These are phyloP conservation scores for Monoraphidium neglectum DNA, from an alignment of 139 green algal species.

Conservation along the genomic window DNA sequence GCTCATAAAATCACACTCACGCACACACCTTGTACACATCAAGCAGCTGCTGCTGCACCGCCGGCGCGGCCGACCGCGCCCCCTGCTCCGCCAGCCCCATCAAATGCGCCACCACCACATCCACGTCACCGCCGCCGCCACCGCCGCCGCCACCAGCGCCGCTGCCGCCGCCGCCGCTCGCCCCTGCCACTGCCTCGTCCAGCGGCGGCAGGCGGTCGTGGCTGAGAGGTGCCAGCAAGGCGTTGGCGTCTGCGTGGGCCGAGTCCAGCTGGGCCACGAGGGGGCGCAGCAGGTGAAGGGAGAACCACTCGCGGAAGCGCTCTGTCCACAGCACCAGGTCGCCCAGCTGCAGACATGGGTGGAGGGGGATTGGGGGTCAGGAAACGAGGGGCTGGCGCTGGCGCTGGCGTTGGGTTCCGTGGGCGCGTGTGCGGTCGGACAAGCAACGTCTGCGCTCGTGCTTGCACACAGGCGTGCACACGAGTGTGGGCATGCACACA, in stretches of 20 bases:
- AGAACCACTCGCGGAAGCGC: slow-evolving; percentile 71
- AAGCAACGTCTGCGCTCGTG: no score
- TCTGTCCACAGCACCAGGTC: slow-evolving; percentile 37
- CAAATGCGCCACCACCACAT: no score
- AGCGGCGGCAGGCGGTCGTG: slow-evolving; percentile 41
- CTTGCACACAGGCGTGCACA: no score
- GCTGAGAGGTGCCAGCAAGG: slow-evolving; percentile 32
- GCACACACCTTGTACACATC: neutral
- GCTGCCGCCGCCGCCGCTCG: neutral
- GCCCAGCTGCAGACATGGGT: slow-evolving; percentile 5
- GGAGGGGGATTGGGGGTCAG: no score
- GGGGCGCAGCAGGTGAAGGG: slow-evolving; percentile 57
- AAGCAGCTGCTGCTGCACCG: neutral
- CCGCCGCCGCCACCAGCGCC: slow-evolving; percentile 6
- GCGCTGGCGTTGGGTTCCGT: no score
- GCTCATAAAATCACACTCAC: no score
- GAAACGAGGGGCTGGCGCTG: no score
- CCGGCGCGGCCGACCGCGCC: neutral
- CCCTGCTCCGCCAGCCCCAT: no score
- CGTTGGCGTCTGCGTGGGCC: slow-evolving; percentile 46
- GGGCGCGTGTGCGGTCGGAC: no score
- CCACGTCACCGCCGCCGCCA: slow-evolving; percentile 5
- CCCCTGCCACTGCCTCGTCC: slow-evolving; percentile 5
- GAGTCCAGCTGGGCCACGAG: slow-evolving; percentile 43
- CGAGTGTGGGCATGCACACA: no score